Base-by-base conservation (phyloP, 805 yeast genomes). In the Wickerhamiella vanderwaltii region DNA sequence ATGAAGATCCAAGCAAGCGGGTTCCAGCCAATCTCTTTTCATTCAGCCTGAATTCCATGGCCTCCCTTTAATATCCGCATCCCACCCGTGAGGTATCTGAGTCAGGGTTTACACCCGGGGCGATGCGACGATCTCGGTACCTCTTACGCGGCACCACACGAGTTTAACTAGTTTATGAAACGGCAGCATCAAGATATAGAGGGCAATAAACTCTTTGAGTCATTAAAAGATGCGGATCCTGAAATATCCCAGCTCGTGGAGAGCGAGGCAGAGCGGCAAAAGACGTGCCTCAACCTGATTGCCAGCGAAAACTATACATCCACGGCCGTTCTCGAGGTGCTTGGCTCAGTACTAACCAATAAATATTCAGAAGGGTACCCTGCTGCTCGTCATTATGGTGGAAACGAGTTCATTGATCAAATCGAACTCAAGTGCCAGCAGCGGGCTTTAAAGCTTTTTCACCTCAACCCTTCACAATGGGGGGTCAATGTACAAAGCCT, bases 351-450 rank as follows among this genome's bases (percentile, higher is more conserved):
- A 60, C 83, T 88, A 94, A 81, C 82, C 61, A 91, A 91, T 77
- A 91, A 91, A 69, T 91, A 91, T 69, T 85, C 96, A 29, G 98
- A 91, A 66, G 98, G 98, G 45, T 88, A 91, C 67, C 98, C 98
- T 44, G 97, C 97, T 51, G 95, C 91, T 51, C 77, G 98, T 64
- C 93, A 91, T 69, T 91, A 91, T 62, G 98, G 98, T 63, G 97
- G 97, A 61, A 91, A 91, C 63, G 93, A 88, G 69, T 79, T 79
- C 64, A 88, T 91, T 51, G 98, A 91, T 68, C 77, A 81, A 64
- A 84, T 87, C 61, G 98, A 91, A 67, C 62, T 73, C 20, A 67
- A 91, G 57, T 91, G 98, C 66, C 97, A 87, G 68, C 68, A 80
- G 56, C 79, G 98, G 65, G 98, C 98, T 35, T 69, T 91, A 48